Evolutionary conservation across 1,284 basidiomycete genomes (phyloP).

Genomic region (Moniliella sp.): DNA sequence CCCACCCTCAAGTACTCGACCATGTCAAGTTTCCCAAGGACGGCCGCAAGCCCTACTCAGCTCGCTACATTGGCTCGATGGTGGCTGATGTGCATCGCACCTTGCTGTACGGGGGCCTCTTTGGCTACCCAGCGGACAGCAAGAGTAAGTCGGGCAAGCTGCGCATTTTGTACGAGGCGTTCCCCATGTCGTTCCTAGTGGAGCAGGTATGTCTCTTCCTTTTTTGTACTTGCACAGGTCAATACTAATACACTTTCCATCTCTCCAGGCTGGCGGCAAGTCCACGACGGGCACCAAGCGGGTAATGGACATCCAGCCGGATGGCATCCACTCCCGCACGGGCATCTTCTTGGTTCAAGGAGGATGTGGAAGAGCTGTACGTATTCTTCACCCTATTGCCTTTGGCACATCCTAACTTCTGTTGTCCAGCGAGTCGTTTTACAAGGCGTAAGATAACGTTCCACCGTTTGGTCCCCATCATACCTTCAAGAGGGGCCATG

Average conservation of each 20-base stretch:
- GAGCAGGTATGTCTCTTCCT: constrained; percentile 49
- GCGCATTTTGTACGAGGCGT: constrained; percentile 84
- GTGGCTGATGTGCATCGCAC: constrained; percentile 93
- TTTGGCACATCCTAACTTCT: too few relatives aligned
- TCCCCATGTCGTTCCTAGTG: constrained; percentile 93
- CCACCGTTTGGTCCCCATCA: too few relatives aligned
- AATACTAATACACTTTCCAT: background rate
- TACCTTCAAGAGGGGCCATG: too few relatives aligned
- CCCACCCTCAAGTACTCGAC: constrained; percentile 53
- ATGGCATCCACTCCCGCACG: constrained; percentile 70
- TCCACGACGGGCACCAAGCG: constrained; percentile 80
- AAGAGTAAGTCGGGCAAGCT: constrained; percentile 91
- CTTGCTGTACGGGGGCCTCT: constrained; percentile 89
- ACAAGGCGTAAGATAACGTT: too few relatives aligned
- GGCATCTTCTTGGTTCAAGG: constrained; percentile 80
- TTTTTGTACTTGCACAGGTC: background rate
- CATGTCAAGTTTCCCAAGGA: constrained; percentile 56
- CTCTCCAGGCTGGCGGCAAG: constrained; percentile 62
- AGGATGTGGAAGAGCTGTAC: constrained; percentile 61
- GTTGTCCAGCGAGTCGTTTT: too few relatives aligned
- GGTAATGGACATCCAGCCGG: constrained; percentile 78
- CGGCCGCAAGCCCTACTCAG: constrained; percentile 35
- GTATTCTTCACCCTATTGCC: too few relatives aligned
- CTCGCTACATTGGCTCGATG: constrained; percentile 88
- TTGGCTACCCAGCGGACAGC: constrained; percentile 93